phyloP scores from a whole-genome alignment of 2,329 filamentous ascomycete species.

The Ophiocordyceps unilateralis region DNA sequence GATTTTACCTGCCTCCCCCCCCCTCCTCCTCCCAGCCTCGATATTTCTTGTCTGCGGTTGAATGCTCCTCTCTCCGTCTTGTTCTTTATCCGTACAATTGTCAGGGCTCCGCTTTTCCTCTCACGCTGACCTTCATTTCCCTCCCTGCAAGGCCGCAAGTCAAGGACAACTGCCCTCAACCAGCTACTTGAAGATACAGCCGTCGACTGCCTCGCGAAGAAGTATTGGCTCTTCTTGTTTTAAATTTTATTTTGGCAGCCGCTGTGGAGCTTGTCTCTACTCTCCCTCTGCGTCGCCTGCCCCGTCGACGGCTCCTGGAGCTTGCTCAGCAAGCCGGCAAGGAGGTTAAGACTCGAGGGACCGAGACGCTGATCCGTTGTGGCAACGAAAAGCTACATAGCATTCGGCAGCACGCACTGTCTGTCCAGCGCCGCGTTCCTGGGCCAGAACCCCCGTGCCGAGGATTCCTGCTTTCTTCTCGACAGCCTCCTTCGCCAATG shows the following conservation, averaged over 20 bases:
- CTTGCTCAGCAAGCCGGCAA: not conserved
- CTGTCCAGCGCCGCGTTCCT: conserved; percentile 6
- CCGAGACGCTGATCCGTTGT: not conserved
- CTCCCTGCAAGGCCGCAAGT: conserved; percentile 8
- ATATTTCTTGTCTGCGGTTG: not conserved
- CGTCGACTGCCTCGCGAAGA: not conserved
- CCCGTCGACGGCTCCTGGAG: not conserved
- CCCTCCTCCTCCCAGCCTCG: not conserved
- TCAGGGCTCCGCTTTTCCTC: not conserved
- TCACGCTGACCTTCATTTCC: conserved; percentile 8
- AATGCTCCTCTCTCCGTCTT: not conserved
- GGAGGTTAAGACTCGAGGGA: not conserved
- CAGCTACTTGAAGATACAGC: not conserved
- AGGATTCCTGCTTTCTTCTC: conserved; percentile 7
- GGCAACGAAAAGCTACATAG: not conserved
- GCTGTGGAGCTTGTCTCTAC: not conserved
- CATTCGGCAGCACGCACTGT: conserved; percentile 6
- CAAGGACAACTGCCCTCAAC: conserved; percentile 7
- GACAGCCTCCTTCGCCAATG: conserved; percentile 5
- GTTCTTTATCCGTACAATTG: not conserved
- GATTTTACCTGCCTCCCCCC: not conserved
- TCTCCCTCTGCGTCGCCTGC: not conserved
- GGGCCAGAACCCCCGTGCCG: conserved; percentile 3
- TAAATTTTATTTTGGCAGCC: not conserved
- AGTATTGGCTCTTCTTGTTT: not conserved